Evolutionary conservation across 2,329 filamentous ascomycete species (phyloP), one percentile per base, ranked within the genome.

Genomic region (Trichoderma simmonsii): DNA sequence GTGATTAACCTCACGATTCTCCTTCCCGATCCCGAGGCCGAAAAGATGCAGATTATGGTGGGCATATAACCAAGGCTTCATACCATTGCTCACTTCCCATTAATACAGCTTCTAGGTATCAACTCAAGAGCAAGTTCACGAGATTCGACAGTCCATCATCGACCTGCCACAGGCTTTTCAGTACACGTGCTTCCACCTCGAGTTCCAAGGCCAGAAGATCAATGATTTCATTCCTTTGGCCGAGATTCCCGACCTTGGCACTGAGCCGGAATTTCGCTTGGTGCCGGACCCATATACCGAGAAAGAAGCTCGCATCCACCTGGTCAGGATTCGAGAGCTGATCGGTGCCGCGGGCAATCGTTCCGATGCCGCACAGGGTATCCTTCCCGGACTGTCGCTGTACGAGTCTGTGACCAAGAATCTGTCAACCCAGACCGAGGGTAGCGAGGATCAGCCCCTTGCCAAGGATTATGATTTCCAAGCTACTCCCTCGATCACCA

Each of bases 141-240:
- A 99, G 86, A 91, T 99, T 77, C 93, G 96, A 76, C 96, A 98
- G 83, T 95, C 95, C 74, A 93, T 99, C 80, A 94, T 98, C 83
- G 96, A 99, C 83, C 88, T 94, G 64, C 96, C 96, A 6, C 88
- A 92, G 73, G 97, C 95, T 66, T 96, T 98, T 84, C 94, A 97
- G 83, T 98, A 98, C 85, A 97, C 96, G 68, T 99, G 96, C 86
- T 99, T 99, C 86, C 96, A 99, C 84, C 90, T 99, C 78, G 95
- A 98, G 84, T 91, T 95, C 84, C 91, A 93, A 73, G 93, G 94
- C 76, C 86, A 93, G 82, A 92, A 93, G 75, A 92, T 99, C 87
- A 98, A 98, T 82, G 96, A 99, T 83, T 98, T 96, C 78, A 89
- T 97, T 73, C 92, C 97, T 81, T 88, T 99, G 74, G 94, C 93